Evolutionary conservation across 1,139 yeast species (phyloP).

Genomic region (Saccharomyces hybrid): DNA sequence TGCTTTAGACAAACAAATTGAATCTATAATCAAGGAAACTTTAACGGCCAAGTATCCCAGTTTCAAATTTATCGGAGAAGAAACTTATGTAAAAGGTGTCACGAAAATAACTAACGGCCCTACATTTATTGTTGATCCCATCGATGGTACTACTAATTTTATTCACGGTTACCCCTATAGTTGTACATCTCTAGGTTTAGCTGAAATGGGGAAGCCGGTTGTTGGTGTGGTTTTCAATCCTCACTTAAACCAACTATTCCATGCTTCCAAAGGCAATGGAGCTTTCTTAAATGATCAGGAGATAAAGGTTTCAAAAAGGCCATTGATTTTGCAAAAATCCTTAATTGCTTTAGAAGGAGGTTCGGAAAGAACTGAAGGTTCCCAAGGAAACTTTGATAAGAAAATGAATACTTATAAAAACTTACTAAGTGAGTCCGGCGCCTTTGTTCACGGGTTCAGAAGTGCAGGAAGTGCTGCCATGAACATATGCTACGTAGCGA

Average conservation of each 20-base stretch:
- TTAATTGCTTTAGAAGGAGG: constrained; percentile 53
- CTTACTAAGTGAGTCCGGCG: constrained; percentile 40
- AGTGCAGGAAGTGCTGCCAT: constrained; percentile 54
- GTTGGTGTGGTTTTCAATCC: constrained; percentile 62
- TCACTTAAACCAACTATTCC: constrained; percentile 42
- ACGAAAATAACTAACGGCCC: constrained; percentile 43
- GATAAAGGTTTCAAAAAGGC: constrained; percentile 23
- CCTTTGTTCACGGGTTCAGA: constrained; percentile 51
- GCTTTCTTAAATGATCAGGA: constrained; percentile 40
- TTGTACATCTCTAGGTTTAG: constrained; percentile 51
- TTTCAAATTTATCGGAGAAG: constrained; percentile 52
- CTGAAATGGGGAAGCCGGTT: constrained; percentile 40
- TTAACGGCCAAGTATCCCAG: constrained; percentile 38
- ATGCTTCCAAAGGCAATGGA: constrained; percentile 48
- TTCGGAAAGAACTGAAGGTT: constrained; percentile 42
- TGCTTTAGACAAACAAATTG: constrained; percentile 49
- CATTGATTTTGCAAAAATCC: constrained; percentile 42
- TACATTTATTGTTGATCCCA: constrained; percentile 56
- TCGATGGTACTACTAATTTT: constrained; percentile 58
- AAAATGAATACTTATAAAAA: constrained; percentile 42
- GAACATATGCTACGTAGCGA: constrained; percentile 47
- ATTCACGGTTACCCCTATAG: constrained; percentile 52
- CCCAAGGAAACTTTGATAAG: constrained; percentile 39
- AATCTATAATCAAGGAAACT: constrained; percentile 37
- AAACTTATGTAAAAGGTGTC: constrained; percentile 42